phyloP scores from a whole-genome alignment of 2,329 filamentous ascomycete species.

The Tolypocladium sp. region DNA sequence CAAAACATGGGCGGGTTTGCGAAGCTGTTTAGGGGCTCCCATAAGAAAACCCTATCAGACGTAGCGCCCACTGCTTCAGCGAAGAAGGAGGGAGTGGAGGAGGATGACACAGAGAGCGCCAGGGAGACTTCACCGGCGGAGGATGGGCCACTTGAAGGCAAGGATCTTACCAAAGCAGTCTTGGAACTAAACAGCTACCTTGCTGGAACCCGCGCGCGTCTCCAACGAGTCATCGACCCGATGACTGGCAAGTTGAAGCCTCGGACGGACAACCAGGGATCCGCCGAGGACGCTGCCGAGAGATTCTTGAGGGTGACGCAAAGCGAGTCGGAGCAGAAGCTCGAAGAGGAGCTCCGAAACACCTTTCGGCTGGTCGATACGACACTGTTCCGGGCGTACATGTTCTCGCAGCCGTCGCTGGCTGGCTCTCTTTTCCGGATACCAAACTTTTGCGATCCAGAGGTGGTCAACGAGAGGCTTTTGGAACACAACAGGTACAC shows the following conservation, averaged over 20 bases:
- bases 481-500: constrained; percentile 83
- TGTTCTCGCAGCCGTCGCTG: constrained; percentile 80
- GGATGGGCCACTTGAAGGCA: constrained; percentile 58
- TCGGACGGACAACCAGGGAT: constrained; percentile 30
- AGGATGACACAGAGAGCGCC: constrained; percentile 46
- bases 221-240: constrained; percentile 54
- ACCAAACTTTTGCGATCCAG: constrained; percentile 93
- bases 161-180: constrained; percentile 74
- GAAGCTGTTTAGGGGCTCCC: constrained; percentile 41
- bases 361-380: constrained; percentile 87
- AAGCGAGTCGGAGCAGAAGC: constrained; percentile 46
- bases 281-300: constrained; percentile 43
- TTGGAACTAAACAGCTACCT: constrained; percentile 80
- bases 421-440: constrained; percentile 89
- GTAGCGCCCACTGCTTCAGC: constrained; percentile 53
- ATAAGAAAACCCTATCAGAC: constrained; percentile 39
- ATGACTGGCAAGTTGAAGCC: constrained; percentile 53
- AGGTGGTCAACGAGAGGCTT: constrained; percentile 87
- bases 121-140: constrained; percentile 28
- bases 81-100: constrained; percentile 39
- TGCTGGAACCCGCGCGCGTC: constrained; percentile 66
- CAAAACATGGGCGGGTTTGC: constrained; percentile 38
- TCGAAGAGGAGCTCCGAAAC: constrained; percentile 61
- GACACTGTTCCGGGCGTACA: constrained; percentile 86
- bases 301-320: constrained; percentile 40